Base-by-base conservation (phyloP, 805 yeast species). In the Wickerhamiella spandovensis region DNA sequence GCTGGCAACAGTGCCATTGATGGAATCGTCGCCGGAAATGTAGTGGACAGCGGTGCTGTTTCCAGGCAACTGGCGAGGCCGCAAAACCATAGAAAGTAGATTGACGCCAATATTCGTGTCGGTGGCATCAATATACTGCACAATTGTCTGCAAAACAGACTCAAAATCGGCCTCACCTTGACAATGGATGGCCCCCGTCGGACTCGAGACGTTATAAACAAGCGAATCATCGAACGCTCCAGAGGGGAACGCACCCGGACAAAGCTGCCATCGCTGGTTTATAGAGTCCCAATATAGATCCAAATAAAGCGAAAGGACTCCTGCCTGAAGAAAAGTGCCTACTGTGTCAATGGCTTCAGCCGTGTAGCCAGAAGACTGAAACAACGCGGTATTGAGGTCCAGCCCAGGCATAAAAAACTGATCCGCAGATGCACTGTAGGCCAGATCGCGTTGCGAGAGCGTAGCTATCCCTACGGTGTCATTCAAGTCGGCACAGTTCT, bases 271-370 rank as follows among this genome's bases (percentile, higher is more conserved):
- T 43, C 51, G 54, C 10, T 54, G 45, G 7, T 65, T 61, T 43
- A 55, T 57, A 35, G 66, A 65, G 58, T 75, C 75, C 76, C 76
- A 78, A 60, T 72, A 77, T n/a, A 77, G 57, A 56, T 79, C 79
- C 6, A 76, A 39, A 53, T 66, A 58, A 18, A 72, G 46, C 3
- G 65, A 57, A 22, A 60, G 64, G 45, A 64, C 63, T 5, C 77
- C 76, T 0, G 56, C 57, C 13, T 55, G 58, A 28, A 72, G 58
- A 6, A 63, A 53, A 9, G 49, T 54, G 20, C 44, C 48, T 10
- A 65, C 30, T 8, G 45, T 46, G 3, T 48, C 21, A n/a, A 68
- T 49, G 2, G 65, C 53, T 13, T 52, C 54, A 18, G 44, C 41
- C 1, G 62, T 59, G 49, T 67, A 69, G 13, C 69, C 71, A 24